Conservation (phyloP, 2,329 filamentous ascomycete species). For the Epichloe festucae region DNA sequence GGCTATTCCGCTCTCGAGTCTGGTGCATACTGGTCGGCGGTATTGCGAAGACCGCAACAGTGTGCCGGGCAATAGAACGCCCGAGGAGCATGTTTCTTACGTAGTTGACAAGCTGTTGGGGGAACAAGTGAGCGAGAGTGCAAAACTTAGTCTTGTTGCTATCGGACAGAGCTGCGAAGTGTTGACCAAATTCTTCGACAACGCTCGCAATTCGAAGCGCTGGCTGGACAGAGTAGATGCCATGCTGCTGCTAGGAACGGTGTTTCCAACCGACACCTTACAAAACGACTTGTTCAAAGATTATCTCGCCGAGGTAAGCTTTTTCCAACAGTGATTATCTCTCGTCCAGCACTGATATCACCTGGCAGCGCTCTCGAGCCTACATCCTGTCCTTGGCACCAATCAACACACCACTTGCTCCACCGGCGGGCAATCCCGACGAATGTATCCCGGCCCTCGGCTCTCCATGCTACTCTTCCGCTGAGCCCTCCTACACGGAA, state of each 20-base stretch:
- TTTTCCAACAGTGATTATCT: too few species aligned
- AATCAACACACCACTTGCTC: constrained; percentile 38
- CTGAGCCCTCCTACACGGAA: constrained; percentile 46
- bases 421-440: constrained; percentile 33
- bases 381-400: constrained; percentile 44
- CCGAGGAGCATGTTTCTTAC: constrained; percentile 49
- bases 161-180: constrained; percentile 53
- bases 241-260: constrained; percentile 37
- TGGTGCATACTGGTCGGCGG: constrained; percentile 42
- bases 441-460: constrained; percentile 35
- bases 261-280: constrained; percentile 26
- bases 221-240: constrained; percentile 32
- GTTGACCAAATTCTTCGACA: constrained; percentile 44
- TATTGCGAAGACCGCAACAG: constrained; percentile 44
- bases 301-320: constrained; percentile 38
- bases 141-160: constrained; percentile 56
- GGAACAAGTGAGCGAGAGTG: constrained; percentile 30
- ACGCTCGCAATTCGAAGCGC: constrained; percentile 35
- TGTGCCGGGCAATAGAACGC: constrained; percentile 45
- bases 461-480: constrained; percentile 58
- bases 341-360: too few species aligned
- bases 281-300: constrained; percentile 29
- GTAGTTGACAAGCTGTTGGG: constrained; percentile 53
- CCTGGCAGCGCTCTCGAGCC: constrained; percentile 40
- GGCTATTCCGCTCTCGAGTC: constrained; percentile 46